phyloP scores from a whole-genome alignment of 2,329 filamentous ascomycete genomes.

The Beauveria bassiana region DNA sequence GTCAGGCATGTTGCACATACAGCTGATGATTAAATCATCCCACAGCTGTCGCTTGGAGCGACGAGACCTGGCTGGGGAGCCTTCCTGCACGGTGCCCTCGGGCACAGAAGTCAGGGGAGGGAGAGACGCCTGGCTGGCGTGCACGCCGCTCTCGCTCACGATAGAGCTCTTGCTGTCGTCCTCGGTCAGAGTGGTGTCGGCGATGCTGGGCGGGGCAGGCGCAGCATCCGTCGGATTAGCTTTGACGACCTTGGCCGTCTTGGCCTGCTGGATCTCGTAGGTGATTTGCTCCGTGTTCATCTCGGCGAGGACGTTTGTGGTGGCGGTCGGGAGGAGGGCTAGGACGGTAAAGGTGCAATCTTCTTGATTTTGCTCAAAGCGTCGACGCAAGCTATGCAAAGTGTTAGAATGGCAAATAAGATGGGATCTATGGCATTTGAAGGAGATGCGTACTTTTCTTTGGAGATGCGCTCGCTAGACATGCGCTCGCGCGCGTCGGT shows the following conservation, averaged over 20 bases:
- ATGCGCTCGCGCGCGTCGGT: constrained; percentile 91
- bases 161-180: constrained; percentile 78
- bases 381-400: constrained; percentile 72
- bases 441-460: constrained; percentile 69
- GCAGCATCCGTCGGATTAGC: constrained; percentile 47
- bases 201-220: constrained; percentile 51
- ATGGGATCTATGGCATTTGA: neutral
- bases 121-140: constrained; percentile 67
- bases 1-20: constrained; percentile 43
- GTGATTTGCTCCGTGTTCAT: constrained; percentile 90
- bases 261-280: constrained; percentile 89
- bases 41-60: constrained; percentile 90
- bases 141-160: constrained; percentile 74
- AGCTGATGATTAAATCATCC: constrained; percentile 95
- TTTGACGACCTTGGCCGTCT: constrained; percentile 56
- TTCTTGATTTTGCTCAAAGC: constrained; percentile 98
- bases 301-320: constrained; percentile 77
- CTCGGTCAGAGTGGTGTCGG: constrained; percentile 67
- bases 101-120: constrained; percentile 32
- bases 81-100: constrained; percentile 30
- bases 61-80: constrained; percentile 39
- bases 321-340: constrained; percentile 86
- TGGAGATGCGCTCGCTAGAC: constrained; percentile 90
- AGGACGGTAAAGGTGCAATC: constrained; percentile 97
- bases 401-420: neutral